Percentiles rank a stretch among this genome's conserved stretches.
Evolutionary conservation across 208 protist genomes (phyloP).

Genomic region (Trypanosoma scelopori): DNA sequence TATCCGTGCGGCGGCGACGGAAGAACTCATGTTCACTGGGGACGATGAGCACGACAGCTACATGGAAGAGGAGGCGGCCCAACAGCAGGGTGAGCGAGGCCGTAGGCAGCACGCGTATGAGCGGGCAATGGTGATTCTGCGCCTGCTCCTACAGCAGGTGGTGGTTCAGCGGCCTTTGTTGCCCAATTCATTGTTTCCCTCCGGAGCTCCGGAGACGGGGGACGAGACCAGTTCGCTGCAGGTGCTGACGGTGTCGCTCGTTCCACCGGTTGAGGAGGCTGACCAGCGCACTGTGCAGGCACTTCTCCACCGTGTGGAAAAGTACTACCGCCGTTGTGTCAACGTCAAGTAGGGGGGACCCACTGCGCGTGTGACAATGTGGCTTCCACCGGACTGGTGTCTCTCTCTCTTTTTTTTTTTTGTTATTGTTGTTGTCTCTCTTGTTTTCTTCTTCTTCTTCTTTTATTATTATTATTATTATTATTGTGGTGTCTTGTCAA

Average conservation of each 20-base stretch:
- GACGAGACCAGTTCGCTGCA: slow-evolving; percentile 29
- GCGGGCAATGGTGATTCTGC: slow-evolving; percentile 45
- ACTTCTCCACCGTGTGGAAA: slow-evolving; percentile 25
- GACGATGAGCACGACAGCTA: slow-evolving; percentile 8
- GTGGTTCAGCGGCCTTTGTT: slow-evolving; percentile 30
- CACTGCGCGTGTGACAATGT: no score
- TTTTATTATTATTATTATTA: background rate
- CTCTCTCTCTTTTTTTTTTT: background rate
- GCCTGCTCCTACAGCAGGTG: slow-evolving; percentile 49
- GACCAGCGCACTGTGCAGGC: slow-evolving; percentile 30
- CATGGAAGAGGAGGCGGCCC: slow-evolving; percentile 13
- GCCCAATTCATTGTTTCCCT: background rate
- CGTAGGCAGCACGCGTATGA: slow-evolving; percentile 20
- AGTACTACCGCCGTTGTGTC: slow-evolving; percentile 17
- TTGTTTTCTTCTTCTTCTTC: background rate
- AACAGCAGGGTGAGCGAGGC: background rate
- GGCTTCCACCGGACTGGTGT: no score
- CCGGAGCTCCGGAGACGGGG: slow-evolving; percentile 5
- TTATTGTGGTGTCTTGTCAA: background rate
- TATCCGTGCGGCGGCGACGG: slow-evolving; percentile 21
- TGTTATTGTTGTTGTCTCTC: background rate
- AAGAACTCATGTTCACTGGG: slow-evolving; percentile 20
- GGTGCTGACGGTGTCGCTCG: slow-evolving; percentile 28
- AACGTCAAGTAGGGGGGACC: slow-evolving; percentile 12
- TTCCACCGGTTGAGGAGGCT: slow-evolving; percentile 18